Evolutionary conservation across 129 eudicot genomes (phyloP), one percentile per base, ranked within the genome.

Genomic region (Flaveria linearis): DNA sequence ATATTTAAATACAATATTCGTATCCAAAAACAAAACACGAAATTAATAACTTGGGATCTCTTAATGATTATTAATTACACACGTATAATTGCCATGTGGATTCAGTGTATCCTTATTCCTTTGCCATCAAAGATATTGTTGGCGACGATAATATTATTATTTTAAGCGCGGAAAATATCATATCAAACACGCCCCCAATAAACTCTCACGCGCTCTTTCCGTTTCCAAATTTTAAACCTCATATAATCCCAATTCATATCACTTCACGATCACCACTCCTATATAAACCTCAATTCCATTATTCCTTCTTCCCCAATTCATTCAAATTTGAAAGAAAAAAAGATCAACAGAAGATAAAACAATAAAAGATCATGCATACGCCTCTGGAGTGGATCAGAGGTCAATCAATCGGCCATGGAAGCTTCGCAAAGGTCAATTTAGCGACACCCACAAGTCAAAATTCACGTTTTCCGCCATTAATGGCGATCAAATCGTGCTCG

Each of bases 341-440:
- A 30, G 23, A 10, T 7, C 41, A 36, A 5, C 41, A 36, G 41
- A 36, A 36, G 41, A 36, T 36, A 36, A 49, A 64, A 12, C 10
- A 9, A 36, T 5, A 36, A 49, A 64, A 7, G 11, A 9, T 68
- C 4, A 46, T 46, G 47, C 28, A 69, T 3, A 56, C 69, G 5
- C 6, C 56, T 1, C 87, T 89, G 97, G 92, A 88, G 71, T 93
- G 95, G 92, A 55, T 80, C 3, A 84, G 96, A 41, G 95, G 92
- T 13, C 82, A 86, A 42, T 64, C 25, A 49, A 43, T 93, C 25
- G 98, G 98, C 22, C 90, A 84, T 47, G 98, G 98, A 62, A 90
- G 89, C 73, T 93, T 90, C 25, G 95, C 84, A 9, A 84, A 80
- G 17, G 98, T 92, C 67, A 86, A 58, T 74, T 73, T 88, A 41